Evolutionary conservation across 2,329 filamentous ascomycete genomes (phyloP).

Genomic region (Talaromyces sp.): DNA sequence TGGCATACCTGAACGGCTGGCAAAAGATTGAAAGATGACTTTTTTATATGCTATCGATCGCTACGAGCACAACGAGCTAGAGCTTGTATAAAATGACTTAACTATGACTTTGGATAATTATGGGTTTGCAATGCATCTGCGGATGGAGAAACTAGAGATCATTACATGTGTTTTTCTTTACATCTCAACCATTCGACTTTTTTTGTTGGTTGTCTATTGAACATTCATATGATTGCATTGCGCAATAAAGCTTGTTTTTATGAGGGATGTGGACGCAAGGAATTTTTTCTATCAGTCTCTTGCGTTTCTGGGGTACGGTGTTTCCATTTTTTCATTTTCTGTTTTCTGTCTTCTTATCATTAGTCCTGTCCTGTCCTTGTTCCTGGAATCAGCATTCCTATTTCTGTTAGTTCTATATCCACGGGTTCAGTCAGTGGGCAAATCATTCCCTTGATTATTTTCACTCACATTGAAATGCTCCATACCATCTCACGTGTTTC

Average conservation of each 20-base stretch:
- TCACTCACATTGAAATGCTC: too few species aligned
- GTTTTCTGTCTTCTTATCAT: slow-evolving; percentile 16
- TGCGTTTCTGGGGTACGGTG: slow-evolving; percentile 19
- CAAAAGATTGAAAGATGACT: slow-evolving; percentile 52
- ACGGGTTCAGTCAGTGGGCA: not conserved
- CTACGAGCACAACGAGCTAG: not conserved
- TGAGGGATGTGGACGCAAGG: slow-evolving; percentile 6
- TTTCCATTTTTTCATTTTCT: slow-evolving; percentile 18
- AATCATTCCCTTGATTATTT: not conserved
- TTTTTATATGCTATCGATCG: not conserved
- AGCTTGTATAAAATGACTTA: slow-evolving; percentile 6
- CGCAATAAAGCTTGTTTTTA: slow-evolving; percentile 8
- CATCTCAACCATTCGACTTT: not conserved
- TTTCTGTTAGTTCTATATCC: not conserved
- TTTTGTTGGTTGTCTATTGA: not conserved
- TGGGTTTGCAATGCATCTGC: slow-evolving; percentile 10
- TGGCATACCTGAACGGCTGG: slow-evolving; percentile 84
- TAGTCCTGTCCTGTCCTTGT: not conserved
- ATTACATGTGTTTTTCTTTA: not conserved
- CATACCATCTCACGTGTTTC: too few species aligned
- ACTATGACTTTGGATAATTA: slow-evolving; percentile 6
- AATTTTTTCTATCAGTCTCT: slow-evolving; percentile 17
- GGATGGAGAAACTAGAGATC: slow-evolving; percentile 4
- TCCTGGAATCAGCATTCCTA: not conserved
- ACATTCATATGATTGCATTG: not conserved